A percentile compares a stretch with the other conserved stretches of the same genome.
Evolutionary conservation across 495 filamentous ascomycete species (phyloP).

Genomic region (Penicillium bovifimosum): DNA sequence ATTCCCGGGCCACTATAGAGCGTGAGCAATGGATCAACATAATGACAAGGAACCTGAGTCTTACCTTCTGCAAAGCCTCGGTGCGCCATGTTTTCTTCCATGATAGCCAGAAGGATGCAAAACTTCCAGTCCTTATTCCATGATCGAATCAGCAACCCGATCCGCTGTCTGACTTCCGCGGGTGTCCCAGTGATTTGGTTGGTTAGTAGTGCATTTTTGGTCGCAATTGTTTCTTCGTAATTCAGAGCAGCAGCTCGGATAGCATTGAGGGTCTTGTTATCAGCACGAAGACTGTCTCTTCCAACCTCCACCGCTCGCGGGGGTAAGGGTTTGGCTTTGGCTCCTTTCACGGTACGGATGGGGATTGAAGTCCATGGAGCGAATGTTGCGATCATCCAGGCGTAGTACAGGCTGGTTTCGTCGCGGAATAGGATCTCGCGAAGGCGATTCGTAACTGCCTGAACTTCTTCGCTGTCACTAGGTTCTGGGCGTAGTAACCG

Average conservation of each 20-base stretch:
- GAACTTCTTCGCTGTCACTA: constrained; percentile 9
- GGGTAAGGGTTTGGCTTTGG: constrained; percentile 43
- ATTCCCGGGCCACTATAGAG: constrained; percentile 33
- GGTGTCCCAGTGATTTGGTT: constrained; percentile 26
- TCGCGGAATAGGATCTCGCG: constrained; percentile 52
- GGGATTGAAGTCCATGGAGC: constrained; percentile 67
- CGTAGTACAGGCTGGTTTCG: constrained; percentile 55
- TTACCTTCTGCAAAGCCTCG: constrained; percentile 30
- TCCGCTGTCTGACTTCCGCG: constrained; percentile 41
- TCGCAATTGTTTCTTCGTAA: constrained; percentile 50
- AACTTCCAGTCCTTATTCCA: constrained; percentile 76
- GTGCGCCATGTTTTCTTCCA: constrained; percentile 56
- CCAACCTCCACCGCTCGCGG: constrained; percentile 53
- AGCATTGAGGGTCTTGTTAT: constrained; percentile 64
- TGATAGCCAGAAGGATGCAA: constrained; percentile 63
- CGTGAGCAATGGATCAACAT: constrained; percentile 9
- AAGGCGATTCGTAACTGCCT: constrained; percentile 15
- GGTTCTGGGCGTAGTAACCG: constrained; percentile 19
- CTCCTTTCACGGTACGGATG: constrained; percentile 30
- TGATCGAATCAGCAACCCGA: constrained; percentile 72
- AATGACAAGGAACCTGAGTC: background rate
- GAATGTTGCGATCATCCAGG: constrained; percentile 72
- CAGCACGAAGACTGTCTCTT: constrained; percentile 72
- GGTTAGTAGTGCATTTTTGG: constrained; percentile 45
- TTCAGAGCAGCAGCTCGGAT: constrained; percentile 59